These are phyloP conservation scores for Choricystis sp. DNA, from an alignment of 139 green algal genomes.

Conservation along the genomic window DNA sequence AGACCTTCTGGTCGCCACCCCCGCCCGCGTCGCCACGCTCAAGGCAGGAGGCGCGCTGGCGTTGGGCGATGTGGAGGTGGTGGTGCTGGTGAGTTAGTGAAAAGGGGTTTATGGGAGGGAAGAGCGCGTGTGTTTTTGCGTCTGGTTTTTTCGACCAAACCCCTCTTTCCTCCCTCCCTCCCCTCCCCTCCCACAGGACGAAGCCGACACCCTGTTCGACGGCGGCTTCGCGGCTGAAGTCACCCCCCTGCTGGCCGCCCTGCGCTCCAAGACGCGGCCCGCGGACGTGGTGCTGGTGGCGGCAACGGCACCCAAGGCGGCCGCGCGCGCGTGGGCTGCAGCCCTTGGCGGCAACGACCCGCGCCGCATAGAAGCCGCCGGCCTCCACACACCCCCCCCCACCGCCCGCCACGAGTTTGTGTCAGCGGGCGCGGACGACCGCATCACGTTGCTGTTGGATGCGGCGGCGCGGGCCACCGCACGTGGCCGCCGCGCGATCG, in stretches of 20 bases:
- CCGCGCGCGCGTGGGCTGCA: too few relatives aligned
- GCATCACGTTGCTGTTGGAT: constrained; percentile 8
- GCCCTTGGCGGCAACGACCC: constrained; percentile 7
- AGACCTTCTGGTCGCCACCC: constrained; percentile 80
- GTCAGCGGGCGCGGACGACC: constrained; percentile 4
- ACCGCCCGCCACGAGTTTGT: constrained; percentile 72
- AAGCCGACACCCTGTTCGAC: constrained; percentile 96
- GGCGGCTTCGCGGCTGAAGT: constrained; percentile 32
- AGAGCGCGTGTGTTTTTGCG: too few relatives aligned
- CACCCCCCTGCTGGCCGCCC: constrained; percentile 29
- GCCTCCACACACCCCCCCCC: constrained; percentile 56
- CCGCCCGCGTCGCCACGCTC: constrained; percentile 33
- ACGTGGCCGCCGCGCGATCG: constrained; percentile 36
- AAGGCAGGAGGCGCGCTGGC: constrained; percentile 22
- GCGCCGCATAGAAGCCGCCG: constrained; percentile 44
- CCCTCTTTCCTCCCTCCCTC: too few relatives aligned
- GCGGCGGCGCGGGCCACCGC: constrained; percentile 24
- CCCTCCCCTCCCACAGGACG: too few relatives aligned
- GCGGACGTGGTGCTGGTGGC: constrained; percentile 67
- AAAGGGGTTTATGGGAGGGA: too few relatives aligned
- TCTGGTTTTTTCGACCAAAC: too few relatives aligned
- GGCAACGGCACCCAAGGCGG: constrained; percentile 72
- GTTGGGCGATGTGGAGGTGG: constrained; percentile 56
- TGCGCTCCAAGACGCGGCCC: constrained; percentile 26
- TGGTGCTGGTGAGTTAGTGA: too few relatives aligned